Evolutionary conservation across 371 early-diverging fungal genomes (phyloP).

Genomic region (Mycotypha africana): DNA sequence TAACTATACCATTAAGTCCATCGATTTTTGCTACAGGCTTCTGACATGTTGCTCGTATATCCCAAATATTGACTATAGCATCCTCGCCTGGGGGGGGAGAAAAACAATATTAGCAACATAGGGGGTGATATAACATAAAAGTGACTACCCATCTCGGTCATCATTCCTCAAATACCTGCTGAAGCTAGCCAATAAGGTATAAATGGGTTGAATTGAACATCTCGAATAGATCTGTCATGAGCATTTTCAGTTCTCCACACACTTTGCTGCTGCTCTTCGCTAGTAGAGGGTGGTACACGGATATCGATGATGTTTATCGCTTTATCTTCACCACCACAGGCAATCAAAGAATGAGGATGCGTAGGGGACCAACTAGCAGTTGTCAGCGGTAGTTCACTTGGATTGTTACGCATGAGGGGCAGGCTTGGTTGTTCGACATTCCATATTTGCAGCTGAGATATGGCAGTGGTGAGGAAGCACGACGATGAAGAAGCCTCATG

Average conservation of each 20-base stretch:
- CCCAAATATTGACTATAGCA: slow-evolving; percentile 70
- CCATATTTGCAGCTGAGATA: slow-evolving; percentile 12
- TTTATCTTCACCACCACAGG: slow-evolving; percentile 18
- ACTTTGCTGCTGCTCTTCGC: neutral
- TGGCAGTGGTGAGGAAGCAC: slow-evolving; percentile 1
- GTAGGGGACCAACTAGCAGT: slow-evolving; percentile 36
- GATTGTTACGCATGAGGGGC: too few relatives aligned
- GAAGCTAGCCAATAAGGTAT: slow-evolving; percentile 80
- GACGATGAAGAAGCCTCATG: too few relatives aligned
- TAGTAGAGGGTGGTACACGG: slow-evolving; percentile 7
- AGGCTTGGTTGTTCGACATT: slow-evolving; percentile 6
- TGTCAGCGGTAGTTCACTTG: too few relatives aligned
- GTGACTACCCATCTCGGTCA: too few relatives aligned
- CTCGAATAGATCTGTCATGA: slow-evolving; percentile 43
- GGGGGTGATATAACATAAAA: too few relatives aligned
- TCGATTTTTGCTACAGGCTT: slow-evolving; percentile 51
- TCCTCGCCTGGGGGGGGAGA: too few relatives aligned
- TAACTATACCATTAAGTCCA: slow-evolving; percentile 45
- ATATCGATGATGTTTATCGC: slow-evolving; percentile 22
- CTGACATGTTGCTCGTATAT: slow-evolving; percentile 53
- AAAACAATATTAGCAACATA: too few relatives aligned
- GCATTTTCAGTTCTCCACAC: slow-evolving; percentile 26
- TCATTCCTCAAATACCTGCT: too few relatives aligned
- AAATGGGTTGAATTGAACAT: slow-evolving; percentile 67
- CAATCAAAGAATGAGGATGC: slow-evolving; percentile 23